Percentiles rank a stretch among this genome's conserved stretches.
Conservation (phyloP, 2,329 filamentous ascomycete species). For the Calonectria hongkongensis region DNA sequence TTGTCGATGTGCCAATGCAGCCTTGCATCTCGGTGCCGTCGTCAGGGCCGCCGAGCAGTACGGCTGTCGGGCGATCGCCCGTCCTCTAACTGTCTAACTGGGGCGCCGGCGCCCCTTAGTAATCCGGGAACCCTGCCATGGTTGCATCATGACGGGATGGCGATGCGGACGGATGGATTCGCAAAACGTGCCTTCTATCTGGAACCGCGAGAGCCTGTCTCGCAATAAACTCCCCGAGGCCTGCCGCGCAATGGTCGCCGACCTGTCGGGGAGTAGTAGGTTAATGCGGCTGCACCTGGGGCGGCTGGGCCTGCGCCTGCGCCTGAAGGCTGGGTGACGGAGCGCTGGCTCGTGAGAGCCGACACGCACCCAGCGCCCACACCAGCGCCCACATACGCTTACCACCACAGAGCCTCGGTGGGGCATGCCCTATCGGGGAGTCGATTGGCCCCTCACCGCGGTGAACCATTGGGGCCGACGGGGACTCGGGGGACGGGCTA, state of each 20-base stretch:
- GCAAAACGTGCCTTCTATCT: neutral
- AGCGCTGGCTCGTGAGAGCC: neutral
- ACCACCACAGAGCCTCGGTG: neutral
- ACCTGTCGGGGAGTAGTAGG: conserved; percentile 29
- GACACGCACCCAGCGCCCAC: too few relatives aligned
- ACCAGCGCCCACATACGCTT: neutral
- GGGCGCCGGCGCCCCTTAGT: conserved; percentile 28
- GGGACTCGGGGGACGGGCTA: neutral
- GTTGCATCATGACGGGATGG: conserved; percentile 17
- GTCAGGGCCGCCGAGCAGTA: conserved; percentile 41
- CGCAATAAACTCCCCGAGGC: conserved; percentile 29
- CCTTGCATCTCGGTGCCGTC: conserved; percentile 43
- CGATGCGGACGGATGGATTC: conserved; percentile 6
- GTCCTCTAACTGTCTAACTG: conserved; percentile 28
- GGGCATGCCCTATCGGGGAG: neutral
- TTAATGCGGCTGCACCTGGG: neutral
- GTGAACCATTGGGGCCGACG: conserved; percentile 20
- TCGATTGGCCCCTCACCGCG: conserved; percentile 36
- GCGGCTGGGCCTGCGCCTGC: neutral
- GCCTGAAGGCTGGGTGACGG: neutral
- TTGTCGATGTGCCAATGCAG: conserved; percentile 26
- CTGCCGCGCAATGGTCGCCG: conserved; percentile 23
- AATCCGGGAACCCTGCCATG: conserved; percentile 10
- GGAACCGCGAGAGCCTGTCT: neutral
- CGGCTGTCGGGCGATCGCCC: conserved; percentile 57